Base-by-base conservation (phyloP, 139 green algal species). In the Limnomonas spitsbergensis region DNA sequence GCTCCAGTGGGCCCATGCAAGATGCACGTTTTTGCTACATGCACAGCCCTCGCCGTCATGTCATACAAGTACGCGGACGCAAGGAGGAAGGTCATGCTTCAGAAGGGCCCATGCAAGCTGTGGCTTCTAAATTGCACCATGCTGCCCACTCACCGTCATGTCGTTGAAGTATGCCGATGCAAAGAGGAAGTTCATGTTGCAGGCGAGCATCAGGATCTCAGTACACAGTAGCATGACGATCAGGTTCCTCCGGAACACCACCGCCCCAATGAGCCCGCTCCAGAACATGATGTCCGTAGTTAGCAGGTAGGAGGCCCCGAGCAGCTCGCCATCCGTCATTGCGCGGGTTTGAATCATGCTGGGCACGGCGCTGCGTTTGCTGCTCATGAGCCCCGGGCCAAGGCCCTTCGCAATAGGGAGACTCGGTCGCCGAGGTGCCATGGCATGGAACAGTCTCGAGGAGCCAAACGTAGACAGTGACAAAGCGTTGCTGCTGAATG, bases 141-240 rank as follows among this genome's bases (percentile, higher is more conserved):
- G 35, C 6, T 40, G 35, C 68, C 29, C 14, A 29, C 68, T 32
- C 56, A 83, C 78, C 39, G 80, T 85, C 47, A 88, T 83, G 77
- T 88, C 83, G 67, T 88, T 85, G 6, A 88, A 71, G 77, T 88
- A 88, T 0, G 83, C 80, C 4, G 83, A 42, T 0, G 76, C 67
- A 77, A 85, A 88, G 14, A 88, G 68, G 54, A 88, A 88, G 68
- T 88, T 85, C 73, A 88, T 83, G 77, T 85, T 88, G 83, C 83
- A 88, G 3, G 83, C 83, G 6, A 88, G 77, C 80, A 88, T 85
- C 26, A 88, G 77, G 0, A 83, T 81, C 68, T 88, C 83, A 1
- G 83, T 82, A 73, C 74, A 78, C 7, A 85, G 77, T 53, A 88
- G 80, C 79, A 88, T 80, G 36, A 88, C 79, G 36, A 88, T 85